phyloP scores from a whole-genome alignment of 2,329 filamentous ascomycete genomes.

The Xylaria sp. region DNA sequence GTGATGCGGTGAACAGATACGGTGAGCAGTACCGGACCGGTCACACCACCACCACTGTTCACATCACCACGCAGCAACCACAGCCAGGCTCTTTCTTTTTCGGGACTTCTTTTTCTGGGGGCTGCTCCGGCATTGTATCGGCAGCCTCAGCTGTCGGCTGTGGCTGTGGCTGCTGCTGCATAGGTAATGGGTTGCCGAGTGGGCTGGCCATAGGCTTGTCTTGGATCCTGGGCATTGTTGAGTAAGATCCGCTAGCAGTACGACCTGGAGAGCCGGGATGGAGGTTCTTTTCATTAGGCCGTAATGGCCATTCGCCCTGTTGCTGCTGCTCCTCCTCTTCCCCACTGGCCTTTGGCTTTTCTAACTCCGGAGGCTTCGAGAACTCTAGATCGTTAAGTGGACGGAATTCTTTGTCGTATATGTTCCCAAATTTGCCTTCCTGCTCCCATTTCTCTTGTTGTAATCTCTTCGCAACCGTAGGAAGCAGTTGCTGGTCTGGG shows the following conservation, averaged over 20 bases:
- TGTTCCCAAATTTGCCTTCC: constrained; percentile 81
- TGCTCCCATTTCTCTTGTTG: constrained; percentile 96
- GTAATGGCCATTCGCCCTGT: constrained; percentile 63
- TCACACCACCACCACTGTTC: constrained; percentile 70
- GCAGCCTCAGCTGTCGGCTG: constrained; percentile 47
- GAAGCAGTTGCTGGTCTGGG: constrained; percentile 92
- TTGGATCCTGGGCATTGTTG: constrained; percentile 64
- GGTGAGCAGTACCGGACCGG: constrained; percentile 18
- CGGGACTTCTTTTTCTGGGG: constrained; percentile 50
- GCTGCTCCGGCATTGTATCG: constrained; percentile 55
- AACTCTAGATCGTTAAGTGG: constrained; percentile 72
- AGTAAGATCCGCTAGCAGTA: constrained; percentile 56
- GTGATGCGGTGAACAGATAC: constrained; percentile 14
- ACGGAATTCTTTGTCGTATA: constrained; percentile 86
- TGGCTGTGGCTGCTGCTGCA: constrained; percentile 46
- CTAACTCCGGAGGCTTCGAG: constrained; percentile 47
- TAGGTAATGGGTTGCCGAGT: constrained; percentile 50
- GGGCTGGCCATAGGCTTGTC: constrained; percentile 46
- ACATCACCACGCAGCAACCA: constrained; percentile 78
- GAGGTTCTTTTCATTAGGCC: constrained; percentile 52
- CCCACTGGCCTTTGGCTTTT: constrained; percentile 35
- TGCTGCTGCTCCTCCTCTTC: no score
- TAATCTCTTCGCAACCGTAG: constrained; percentile 86
- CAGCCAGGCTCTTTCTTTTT: constrained; percentile 65
- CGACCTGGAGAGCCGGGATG: constrained; percentile 48